Percentiles rank a stretch among this genome's conserved stretches.
These are phyloP conservation scores for Coniosporium tulheliwenetii DNA, from an alignment of 2,329 filamentous ascomycete species.

Conservation along the genomic window DNA sequence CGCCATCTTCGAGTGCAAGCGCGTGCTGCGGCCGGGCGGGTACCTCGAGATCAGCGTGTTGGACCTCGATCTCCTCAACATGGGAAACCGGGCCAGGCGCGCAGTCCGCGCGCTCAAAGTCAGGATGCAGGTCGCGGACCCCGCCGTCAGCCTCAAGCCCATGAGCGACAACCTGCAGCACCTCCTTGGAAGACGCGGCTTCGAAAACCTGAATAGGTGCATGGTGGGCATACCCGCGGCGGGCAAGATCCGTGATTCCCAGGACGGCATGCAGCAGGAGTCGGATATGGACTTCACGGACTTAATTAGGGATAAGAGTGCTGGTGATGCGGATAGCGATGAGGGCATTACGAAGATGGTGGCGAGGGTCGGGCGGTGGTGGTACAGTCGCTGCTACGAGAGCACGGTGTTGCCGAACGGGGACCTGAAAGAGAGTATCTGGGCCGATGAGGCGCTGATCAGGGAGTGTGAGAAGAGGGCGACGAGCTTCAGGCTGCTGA, in stretches of 20 bases:
- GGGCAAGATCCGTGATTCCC: constrained; percentile 25
- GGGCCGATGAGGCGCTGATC: constrained; percentile 59
- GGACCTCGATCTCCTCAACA: constrained; percentile 68
- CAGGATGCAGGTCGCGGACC: constrained; percentile 44
- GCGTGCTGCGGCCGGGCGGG: constrained; percentile 62
- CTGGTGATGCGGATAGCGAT: constrained; percentile 35
- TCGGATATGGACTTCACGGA: constrained; percentile 17
- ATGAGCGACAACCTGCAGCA: constrained; percentile 43
- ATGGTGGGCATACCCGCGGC: constrained; percentile 63
- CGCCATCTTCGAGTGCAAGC: constrained; percentile 58
- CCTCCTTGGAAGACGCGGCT: constrained; percentile 52
- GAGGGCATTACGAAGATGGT: constrained; percentile 87
- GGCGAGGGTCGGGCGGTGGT: constrained; percentile 82
- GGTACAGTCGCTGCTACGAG: constrained; percentile 91
- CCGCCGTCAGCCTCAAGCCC: constrained; percentile 42
- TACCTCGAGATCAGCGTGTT: constrained; percentile 67
- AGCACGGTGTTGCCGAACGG: constrained; percentile 37
- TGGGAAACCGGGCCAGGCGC: constrained; percentile 56
- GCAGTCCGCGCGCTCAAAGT: constrained; percentile 59
- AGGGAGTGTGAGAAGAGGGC: constrained; percentile 74
- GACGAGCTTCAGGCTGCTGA: constrained; percentile 78
- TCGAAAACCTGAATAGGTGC: constrained; percentile 58
- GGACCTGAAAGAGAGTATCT: constrained; percentile 46
- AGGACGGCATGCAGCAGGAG: constrained; percentile 7
- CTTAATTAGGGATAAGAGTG: constrained; percentile 30